These are phyloP conservation scores for Nemania bipapillata DNA, from an alignment of 2,329 filamentous ascomycete genomes.

Conservation along the genomic window DNA sequence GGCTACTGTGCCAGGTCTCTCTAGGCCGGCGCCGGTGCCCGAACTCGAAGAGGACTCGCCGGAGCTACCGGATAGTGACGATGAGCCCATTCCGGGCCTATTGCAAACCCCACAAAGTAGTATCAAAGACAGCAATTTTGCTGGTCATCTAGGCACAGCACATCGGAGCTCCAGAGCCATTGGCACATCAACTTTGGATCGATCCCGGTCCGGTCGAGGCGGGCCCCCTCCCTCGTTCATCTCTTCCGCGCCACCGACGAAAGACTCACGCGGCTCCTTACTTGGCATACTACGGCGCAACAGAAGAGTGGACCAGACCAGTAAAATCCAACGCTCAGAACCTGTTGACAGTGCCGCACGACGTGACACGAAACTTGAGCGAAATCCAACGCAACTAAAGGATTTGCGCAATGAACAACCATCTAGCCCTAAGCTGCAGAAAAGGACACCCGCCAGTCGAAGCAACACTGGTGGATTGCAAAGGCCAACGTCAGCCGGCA, in stretches of 20 bases:
- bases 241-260: slow-evolving; percentile 45
- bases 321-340: slow-evolving; percentile 66
- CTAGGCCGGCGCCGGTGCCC: slow-evolving; percentile 68
- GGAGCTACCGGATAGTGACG: slow-evolving; percentile 69
- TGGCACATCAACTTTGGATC: slow-evolving; percentile 47
- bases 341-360: slow-evolving; percentile 68
- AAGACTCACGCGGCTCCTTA: slow-evolving; percentile 61
- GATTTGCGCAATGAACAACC: slow-evolving; percentile 55
- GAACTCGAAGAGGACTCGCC: slow-evolving; percentile 64
- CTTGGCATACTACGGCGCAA: slow-evolving; percentile 72
- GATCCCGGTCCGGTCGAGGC: slow-evolving; percentile 46
- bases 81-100: slow-evolving; percentile 54
- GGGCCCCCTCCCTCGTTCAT: slow-evolving; percentile 36
- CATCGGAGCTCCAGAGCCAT: slow-evolving; percentile 45
- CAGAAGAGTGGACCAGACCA: slow-evolving; percentile 62
- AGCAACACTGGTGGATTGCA: slow-evolving; percentile 63
- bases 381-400: slow-evolving; percentile 65
- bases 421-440: slow-evolving; percentile 59
- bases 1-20: slow-evolving; percentile 53
- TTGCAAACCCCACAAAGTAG: slow-evolving; percentile 44
- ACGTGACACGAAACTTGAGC: slow-evolving; percentile 71
- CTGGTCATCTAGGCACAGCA: slow-evolving; percentile 25
- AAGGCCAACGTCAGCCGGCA: slow-evolving; percentile 49
- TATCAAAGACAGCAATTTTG: slow-evolving; percentile 32
- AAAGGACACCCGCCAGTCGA: slow-evolving; percentile 54